Conservation (phyloP, 306 rosid genomes). For the Castanea mollissima region DNA sequence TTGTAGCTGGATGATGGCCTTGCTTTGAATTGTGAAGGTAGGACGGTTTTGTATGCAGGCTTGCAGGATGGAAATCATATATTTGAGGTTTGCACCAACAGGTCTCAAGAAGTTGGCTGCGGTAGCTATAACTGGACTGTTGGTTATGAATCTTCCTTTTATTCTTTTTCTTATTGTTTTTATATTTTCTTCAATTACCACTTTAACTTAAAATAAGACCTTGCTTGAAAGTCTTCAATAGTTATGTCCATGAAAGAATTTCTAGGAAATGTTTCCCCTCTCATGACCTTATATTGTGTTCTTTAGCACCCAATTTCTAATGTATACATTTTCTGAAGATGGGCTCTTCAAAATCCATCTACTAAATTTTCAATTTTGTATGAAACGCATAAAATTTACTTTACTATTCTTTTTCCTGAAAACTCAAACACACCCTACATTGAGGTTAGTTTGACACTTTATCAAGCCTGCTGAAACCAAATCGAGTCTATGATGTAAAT, state of each 20-base stretch:
- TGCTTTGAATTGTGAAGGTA: constrained; percentile 45
- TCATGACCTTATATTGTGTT: too few relatives aligned
- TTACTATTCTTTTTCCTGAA: background rate
- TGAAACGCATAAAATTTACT: background rate
- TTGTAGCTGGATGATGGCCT: constrained; percentile 69
- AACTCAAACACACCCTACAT: background rate
- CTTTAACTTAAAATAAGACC: background rate
- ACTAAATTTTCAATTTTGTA: background rate
- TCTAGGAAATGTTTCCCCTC: background rate
- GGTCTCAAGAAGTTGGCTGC: constrained; percentile 51
- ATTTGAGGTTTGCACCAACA: constrained; percentile 65
- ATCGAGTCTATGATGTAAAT: background rate
- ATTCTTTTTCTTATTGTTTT: background rate
- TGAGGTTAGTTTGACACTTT: background rate
- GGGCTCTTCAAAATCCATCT: background rate
- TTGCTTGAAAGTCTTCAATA: background rate
- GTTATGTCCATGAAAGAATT: background rate
- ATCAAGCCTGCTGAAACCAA: background rate
- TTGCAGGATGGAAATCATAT: constrained; percentile 78
- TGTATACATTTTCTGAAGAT: background rate
- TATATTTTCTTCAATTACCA: background rate
- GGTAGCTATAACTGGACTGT: constrained; percentile 70
- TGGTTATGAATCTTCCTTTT: constrained; percentile 51
- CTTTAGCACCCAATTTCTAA: background rate
- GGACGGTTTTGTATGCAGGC: constrained; percentile 41